These are phyloP conservation scores for Penicillium arizonense DNA, from an alignment of 495 filamentous ascomycete genomes.

Conservation along the genomic window DNA sequence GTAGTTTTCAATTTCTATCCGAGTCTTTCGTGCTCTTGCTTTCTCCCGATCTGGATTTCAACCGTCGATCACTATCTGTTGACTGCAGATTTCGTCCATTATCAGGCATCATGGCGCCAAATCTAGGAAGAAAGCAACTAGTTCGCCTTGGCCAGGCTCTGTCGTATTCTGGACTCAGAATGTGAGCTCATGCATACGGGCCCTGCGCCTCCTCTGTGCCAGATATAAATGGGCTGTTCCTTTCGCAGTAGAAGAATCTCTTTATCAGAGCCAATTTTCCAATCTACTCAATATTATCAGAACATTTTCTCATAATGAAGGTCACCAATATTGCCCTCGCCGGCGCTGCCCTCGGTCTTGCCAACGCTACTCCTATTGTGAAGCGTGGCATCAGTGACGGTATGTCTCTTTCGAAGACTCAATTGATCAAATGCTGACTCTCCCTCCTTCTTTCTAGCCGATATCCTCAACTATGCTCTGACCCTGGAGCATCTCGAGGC, in stretches of 20 bases:
- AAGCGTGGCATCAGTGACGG: conserved; percentile 18
- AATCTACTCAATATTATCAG: neutral
- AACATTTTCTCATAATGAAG: conserved; percentile 10
- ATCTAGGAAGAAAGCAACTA: neutral
- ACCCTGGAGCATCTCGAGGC: conserved; percentile 43
- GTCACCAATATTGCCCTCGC: conserved; percentile 6
- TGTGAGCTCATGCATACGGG: neutral
- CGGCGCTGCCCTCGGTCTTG: conserved; percentile 9
- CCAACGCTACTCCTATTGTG: conserved; percentile 10
- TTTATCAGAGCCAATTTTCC: neutral
- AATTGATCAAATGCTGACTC: neutral
- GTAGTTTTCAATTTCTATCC: neutral
- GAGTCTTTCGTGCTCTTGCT: neutral
- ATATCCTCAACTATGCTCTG: conserved; percentile 33
- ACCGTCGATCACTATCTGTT: neutral
- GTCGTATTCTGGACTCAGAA: neutral
- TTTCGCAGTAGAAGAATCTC: neutral
- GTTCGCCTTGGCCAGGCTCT: neutral
- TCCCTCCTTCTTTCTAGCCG: conserved; percentile 16
- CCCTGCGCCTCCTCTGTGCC: neutral
- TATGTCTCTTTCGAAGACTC: neutral
- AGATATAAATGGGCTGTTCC: neutral
- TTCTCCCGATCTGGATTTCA: neutral
- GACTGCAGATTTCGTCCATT: neutral
- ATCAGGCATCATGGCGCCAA: neutral